A percentile compares a stretch with the other conserved stretches of the same genome.
Evolutionary conservation across 768 basidiomycete genomes (phyloP).

Genomic region (Boletus bicolor): DNA sequence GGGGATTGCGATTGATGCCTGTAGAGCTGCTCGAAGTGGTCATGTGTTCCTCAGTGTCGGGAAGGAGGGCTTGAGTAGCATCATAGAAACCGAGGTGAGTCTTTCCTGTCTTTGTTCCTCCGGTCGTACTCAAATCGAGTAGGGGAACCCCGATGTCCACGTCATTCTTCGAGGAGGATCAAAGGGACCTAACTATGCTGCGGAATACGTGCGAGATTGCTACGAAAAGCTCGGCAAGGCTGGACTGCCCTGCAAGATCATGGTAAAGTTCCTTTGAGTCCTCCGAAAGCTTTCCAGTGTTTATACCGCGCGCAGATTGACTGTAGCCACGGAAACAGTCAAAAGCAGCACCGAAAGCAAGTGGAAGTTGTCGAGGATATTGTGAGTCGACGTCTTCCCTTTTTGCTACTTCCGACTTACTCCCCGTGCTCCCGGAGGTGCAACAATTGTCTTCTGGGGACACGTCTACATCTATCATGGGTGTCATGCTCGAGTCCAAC

Average conservation of each 20-base stretch:
- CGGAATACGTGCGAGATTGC: slow-evolving; percentile 75
- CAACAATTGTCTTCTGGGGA: slow-evolving; percentile 69
- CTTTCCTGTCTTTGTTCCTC: neutral
- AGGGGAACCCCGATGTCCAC: slow-evolving; percentile 92
- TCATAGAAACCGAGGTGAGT: slow-evolving; percentile 87
- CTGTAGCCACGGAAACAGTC: slow-evolving; percentile 95
- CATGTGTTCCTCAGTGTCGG: slow-evolving; percentile 98
- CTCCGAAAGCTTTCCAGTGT: neutral
- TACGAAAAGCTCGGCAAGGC: slow-evolving; percentile 76
- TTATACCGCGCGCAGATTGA: slow-evolving; percentile 59
- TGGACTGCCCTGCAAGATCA: slow-evolving; percentile 73
- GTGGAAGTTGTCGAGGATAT: slow-evolving; percentile 87
- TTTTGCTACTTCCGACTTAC: slow-evolving; percentile 9
- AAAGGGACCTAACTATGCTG: slow-evolving; percentile 84
- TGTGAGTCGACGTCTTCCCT: slow-evolving; percentile 42
- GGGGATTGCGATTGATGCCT: slow-evolving; percentile 91
- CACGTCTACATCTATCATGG: slow-evolving; percentile 74
- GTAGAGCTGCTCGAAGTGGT: slow-evolving; percentile 83
- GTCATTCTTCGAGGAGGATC: slow-evolving; percentile 91
- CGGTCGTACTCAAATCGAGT: slow-evolving; percentile 4
- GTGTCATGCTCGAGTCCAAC: slow-evolving; percentile 95
- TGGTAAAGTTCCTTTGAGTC: slow-evolving; percentile 51
- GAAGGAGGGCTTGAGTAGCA: slow-evolving; percentile 91
- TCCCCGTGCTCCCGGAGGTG: slow-evolving; percentile 43
- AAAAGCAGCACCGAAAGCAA: slow-evolving; percentile 88